Base-by-base conservation (phyloP, 2,329 filamentous ascomycete species). In the Sphaerostilbella broomeana region DNA sequence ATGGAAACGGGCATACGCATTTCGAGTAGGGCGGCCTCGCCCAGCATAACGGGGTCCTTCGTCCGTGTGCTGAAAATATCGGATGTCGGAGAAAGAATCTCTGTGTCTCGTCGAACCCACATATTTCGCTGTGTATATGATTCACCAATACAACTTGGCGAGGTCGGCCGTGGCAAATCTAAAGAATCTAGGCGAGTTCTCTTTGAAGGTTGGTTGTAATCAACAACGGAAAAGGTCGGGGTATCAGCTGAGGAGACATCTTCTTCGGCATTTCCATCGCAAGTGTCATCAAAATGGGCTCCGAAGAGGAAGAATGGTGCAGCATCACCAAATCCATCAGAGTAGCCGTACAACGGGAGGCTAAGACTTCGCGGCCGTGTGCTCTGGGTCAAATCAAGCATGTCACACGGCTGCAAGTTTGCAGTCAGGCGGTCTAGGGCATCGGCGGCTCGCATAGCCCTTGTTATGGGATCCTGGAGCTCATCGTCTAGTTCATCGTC, bases 391-490 rank as follows among this genome's bases (percentile, higher is more conserved):
- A 75, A 57, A 35, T 73, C 71, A n/a, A 73, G 54, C 28, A 72
- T 66, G 38, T 65, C 62, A 33, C 52, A 61, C 0, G 65, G 63
- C 45, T 79, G 73, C n/a, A 79, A 55, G 16, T 60, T 69, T 33
- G 69, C 73, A 0, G 75, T 79, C 46, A 74, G 62, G 38, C 64
- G 64, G 49, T 80, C 72, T 25, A 80, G 62, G 3, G 68, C 70
- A 40, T 79, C 75, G 6, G 75, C 76, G 12, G 73, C 74, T 49
- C 70, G 65, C 73, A 79, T 79, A 24, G 75, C 74, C 48, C 61
- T 65, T 16, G 64, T 68, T 41, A 67, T 70, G 30, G 73, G 72
- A 48, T 78, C 73, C 27, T 65, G 58, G n/a, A 50, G 40, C 22
- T 49, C 45, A n/a, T 49, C 42, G 12, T 47, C 42, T 16, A 42